Percentiles rank a stretch among this genome's conserved stretches.
Evolutionary conservation across 2,329 filamentous ascomycete genomes (phyloP).

Genomic region (Grosmannia clavigera): DNA sequence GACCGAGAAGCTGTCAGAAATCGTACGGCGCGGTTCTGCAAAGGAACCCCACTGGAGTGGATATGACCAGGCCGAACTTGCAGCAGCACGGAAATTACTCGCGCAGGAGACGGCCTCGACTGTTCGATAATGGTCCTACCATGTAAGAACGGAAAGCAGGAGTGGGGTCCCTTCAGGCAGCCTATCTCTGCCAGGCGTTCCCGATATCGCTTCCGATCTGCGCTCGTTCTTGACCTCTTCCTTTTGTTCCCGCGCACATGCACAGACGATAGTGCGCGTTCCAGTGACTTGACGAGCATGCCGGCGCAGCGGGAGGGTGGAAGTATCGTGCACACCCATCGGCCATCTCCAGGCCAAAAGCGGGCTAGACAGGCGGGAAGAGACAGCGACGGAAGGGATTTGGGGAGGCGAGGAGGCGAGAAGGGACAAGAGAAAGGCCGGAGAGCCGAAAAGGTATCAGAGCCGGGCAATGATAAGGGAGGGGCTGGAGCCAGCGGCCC

Average conservation of each 20-base stretch:
- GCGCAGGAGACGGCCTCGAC: slow-evolving; percentile 35
- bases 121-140: slow-evolving; percentile 26
- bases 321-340: background rate
- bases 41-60: slow-evolving; percentile 58
- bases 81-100: slow-evolving; percentile 57
- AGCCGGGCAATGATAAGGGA: background rate
- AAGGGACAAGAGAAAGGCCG: background rate
- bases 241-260: background rate
- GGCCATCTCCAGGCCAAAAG: background rate
- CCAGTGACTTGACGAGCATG: slow-evolving; percentile 17
- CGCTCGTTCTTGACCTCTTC: background rate
- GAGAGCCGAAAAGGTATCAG: background rate
- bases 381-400: background rate
- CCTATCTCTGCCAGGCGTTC: background rate
- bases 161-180: background rate
- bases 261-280: slow-evolving; percentile 5
- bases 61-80: slow-evolving; percentile 59
- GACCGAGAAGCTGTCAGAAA: slow-evolving; percentile 63
- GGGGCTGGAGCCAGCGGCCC: background rate
- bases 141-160: background rate
- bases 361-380: background rate
- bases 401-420: background rate
- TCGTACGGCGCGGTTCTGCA: slow-evolving; percentile 50
- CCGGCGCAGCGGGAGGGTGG: slow-evolving; percentile 8
- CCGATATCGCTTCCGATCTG: background rate